Percentiles rank a stretch among this genome's conserved stretches.
Conservation (phyloP, 1,139 yeast genomes). For the Dujonia santamariae region DNA sequence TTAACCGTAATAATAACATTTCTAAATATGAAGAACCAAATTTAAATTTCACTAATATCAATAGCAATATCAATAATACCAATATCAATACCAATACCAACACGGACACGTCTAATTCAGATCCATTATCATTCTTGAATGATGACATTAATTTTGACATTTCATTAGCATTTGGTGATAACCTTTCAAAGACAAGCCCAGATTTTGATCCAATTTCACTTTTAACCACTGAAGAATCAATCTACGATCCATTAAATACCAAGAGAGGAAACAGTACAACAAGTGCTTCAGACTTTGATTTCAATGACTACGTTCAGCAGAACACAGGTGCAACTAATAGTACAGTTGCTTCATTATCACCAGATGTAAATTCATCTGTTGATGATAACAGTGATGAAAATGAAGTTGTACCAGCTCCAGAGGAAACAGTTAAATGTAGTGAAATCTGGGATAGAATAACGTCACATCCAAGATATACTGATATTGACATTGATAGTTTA, state of each 20-base stretch:
- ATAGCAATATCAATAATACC: conserved; percentile 2
- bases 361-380: conserved; percentile 11
- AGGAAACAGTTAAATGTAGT: conserved; percentile 61
- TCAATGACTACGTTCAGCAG: conserved; percentile 30
- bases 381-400: conserved; percentile 6
- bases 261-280: conserved; percentile 20
- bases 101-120: conserved; percentile 21
- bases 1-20: conserved; percentile 9
- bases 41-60: not conserved
- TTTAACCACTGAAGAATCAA: conserved; percentile 61
- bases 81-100: conserved; percentile 12
- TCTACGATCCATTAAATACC: conserved; percentile 63
- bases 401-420: conserved; percentile 50
- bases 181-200: conserved; percentile 13
- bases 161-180: conserved; percentile 42
- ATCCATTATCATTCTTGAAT: conserved; percentile 46
- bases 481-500: conserved; percentile 88
- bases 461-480: conserved; percentile 89
- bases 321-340: conserved; percentile 15
- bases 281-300: conserved; percentile 21
- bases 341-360: conserved; percentile 12
- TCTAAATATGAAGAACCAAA: too few relatives aligned
- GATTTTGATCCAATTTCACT: conserved; percentile 33
- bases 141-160: conserved; percentile 47
- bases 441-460: conserved; percentile 97